Base-by-base conservation (phyloP, 108 stramenopile genomes). In the Skeletonema grethae region DNA sequence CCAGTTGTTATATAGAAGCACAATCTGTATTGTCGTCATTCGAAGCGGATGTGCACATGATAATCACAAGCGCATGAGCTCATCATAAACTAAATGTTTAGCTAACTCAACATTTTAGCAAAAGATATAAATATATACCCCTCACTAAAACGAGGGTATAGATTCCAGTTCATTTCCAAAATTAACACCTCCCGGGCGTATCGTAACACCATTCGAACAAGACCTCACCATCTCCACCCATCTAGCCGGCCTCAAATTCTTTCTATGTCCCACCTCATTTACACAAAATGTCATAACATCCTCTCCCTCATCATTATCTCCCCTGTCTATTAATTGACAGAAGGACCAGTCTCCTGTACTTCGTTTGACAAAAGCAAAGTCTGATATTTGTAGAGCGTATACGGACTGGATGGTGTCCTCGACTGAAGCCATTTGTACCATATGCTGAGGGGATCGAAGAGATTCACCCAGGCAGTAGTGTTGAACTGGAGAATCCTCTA, bases 221-320 rank as follows among this genome's bases (percentile, higher is more conserved):
- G 18, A 22, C 22, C 22, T 15, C 18, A 53, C 22, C 50, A 22
- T 53, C 50, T 53, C 22, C n/a, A 24, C 50, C 50, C 50, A 53
- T 7, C 22, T 22, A 53, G 15, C 15, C 22, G 50, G 50, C 22
- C 50, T 53, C 7, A 53, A 53, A 20, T 20, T 22, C 22, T 53
- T 53, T 8, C 50, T 22, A 22, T 53, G 50, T 22, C 50, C 50
- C 22, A 22, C 50, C 50, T 53, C 22, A 53, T 53, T n/a, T 2
- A 53, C 50, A 53, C 50, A 22, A 22, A 53, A 53, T 22, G 50
- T 53, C 50, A 53, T 53, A 2, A 53, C 22, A 53, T 20, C 50
- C 7, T 53, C 50, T 24, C 50, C 50, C 22, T 24, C 22, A 20
- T 20, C 50, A 53, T 53, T 53, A 9, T 53, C 8, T 53, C 7